Conservation (phyloP, 352 stramenopile genomes). For the Peronospora destructor region DNA sequence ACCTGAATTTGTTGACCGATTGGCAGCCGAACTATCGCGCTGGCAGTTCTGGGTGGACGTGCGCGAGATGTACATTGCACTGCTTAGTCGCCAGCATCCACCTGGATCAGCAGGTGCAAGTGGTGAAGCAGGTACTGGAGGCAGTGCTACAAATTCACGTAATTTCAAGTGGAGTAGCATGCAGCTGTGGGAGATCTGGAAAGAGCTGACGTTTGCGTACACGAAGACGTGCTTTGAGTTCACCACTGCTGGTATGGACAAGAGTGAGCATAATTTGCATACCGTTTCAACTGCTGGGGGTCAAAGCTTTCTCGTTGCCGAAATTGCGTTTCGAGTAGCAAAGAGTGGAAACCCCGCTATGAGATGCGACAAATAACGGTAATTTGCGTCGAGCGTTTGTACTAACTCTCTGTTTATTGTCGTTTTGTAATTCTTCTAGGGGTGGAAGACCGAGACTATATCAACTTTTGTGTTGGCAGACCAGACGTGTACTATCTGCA, state of each 20-base stretch:
- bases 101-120: constrained; percentile 8
- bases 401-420: constrained; percentile 24
- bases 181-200: constrained; percentile 82
- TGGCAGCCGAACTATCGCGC: constrained; percentile 53
- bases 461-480: constrained; percentile 66
- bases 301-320: constrained; percentile 7
- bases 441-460: constrained; percentile 70
- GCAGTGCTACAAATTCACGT: constrained; percentile 37
- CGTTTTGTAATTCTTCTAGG: constrained; percentile 32
- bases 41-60: constrained; percentile 81
- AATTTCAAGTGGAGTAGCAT: constrained; percentile 78
- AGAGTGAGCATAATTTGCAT: constrained; percentile 51
- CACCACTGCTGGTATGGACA: constrained; percentile 73
- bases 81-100: constrained; percentile 34
- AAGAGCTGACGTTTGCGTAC: constrained; percentile 73
- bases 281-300: constrained; percentile 26
- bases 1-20: constrained; percentile 58
- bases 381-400: neutral
- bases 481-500: constrained; percentile 79
- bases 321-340: neutral
- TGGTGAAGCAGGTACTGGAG: constrained; percentile 15
- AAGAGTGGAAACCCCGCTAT: constrained; percentile 12
- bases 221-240: constrained; percentile 81
- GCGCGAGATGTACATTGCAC: constrained; percentile 63
- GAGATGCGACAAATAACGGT: constrained; percentile 5